phyloP scores from a whole-genome alignment of 208 protist genomes.

The Jaenimonas drosophilae region DNA sequence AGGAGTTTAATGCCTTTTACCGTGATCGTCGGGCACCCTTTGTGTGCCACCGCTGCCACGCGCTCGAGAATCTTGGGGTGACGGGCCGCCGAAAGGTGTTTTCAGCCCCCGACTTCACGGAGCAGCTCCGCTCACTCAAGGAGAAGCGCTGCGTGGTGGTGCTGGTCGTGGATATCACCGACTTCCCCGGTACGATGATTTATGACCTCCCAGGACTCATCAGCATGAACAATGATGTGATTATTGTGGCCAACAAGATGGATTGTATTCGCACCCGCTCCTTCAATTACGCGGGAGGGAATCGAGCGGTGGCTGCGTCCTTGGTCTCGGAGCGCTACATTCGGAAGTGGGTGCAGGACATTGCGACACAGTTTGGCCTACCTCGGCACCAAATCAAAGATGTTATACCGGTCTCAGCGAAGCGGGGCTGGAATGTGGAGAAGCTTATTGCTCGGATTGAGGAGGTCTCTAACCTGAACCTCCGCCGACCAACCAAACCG shows the following conservation, averaged over 20 bases:
- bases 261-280: slow-evolving; percentile 81
- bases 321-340: slow-evolving; percentile 71
- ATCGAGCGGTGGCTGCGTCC: slow-evolving; percentile 53
- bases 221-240: slow-evolving; percentile 90
- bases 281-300: slow-evolving; percentile 72
- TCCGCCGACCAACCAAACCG: slow-evolving; percentile 54
- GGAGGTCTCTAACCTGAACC: slow-evolving; percentile 67
- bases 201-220: slow-evolving; percentile 84
- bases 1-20: slow-evolving; percentile 89
- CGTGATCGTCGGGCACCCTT: slow-evolving; percentile 51
- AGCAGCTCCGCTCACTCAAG: slow-evolving; percentile 67
- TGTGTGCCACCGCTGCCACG: slow-evolving; percentile 82
- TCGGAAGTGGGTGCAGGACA: slow-evolving; percentile 69
- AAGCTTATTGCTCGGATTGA: slow-evolving; percentile 64
- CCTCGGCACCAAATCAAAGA: slow-evolving; percentile 57
- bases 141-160: slow-evolving; percentile 80
- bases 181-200: slow-evolving; percentile 88
- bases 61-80: slow-evolving; percentile 79
- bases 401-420: slow-evolving; percentile 80
- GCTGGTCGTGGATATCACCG: slow-evolving; percentile 86
- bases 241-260: slow-evolving; percentile 89
- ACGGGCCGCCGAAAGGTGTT: slow-evolving; percentile 67
- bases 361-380: slow-evolving; percentile 70
- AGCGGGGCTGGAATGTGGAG: slow-evolving; percentile 85
- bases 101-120: slow-evolving; percentile 88